phyloP scores from a whole-genome alignment of 2,329 filamentous ascomycete genomes.

The Rhynchosporium graminicola region DNA sequence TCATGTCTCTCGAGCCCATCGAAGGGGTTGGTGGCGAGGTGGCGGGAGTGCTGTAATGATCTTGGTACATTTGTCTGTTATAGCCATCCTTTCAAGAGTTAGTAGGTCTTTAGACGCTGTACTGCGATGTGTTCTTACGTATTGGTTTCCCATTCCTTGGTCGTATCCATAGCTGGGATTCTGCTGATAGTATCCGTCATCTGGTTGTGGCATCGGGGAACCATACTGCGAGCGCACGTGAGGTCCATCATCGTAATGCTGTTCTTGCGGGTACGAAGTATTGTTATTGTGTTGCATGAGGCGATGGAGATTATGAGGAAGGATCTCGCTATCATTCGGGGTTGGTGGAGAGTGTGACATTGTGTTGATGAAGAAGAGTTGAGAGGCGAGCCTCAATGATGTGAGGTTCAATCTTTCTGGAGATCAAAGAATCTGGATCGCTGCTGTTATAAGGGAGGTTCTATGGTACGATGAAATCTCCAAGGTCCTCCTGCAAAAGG shows the following conservation, averaged over 20 bases:
- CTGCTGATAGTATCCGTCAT: conserved; percentile 31
- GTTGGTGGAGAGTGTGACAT: conserved; percentile 44
- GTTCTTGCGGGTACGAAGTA: conserved; percentile 35
- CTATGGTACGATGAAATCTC: neutral
- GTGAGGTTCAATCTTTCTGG: conserved; percentile 7
- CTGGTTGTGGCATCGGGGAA: conserved; percentile 32
- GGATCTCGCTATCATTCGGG: conserved; percentile 43
- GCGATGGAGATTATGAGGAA: conserved; percentile 47
- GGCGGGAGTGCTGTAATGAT: conserved; percentile 53
- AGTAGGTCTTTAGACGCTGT: conserved; percentile 16
- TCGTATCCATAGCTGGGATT: conserved; percentile 35
- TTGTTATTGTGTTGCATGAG: conserved; percentile 48
- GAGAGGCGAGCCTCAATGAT: neutral
- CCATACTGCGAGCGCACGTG: conserved; percentile 35
- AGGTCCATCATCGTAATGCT: conserved; percentile 33
- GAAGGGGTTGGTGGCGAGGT: conserved; percentile 54
- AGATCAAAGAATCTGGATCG: conserved; percentile 9
- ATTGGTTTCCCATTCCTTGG: conserved; percentile 34
- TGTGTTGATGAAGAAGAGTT: conserved; percentile 12
- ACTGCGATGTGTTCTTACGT: conserved; percentile 30
- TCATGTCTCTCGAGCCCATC: conserved; percentile 31
- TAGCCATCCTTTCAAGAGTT: conserved; percentile 32
- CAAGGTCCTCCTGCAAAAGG: neutral
- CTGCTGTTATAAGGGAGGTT: conserved; percentile 10
- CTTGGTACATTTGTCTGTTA: conserved; percentile 30